phyloP scores from a whole-genome alignment of 2,329 filamentous ascomycete species.

The Geosmithia putterillii region DNA sequence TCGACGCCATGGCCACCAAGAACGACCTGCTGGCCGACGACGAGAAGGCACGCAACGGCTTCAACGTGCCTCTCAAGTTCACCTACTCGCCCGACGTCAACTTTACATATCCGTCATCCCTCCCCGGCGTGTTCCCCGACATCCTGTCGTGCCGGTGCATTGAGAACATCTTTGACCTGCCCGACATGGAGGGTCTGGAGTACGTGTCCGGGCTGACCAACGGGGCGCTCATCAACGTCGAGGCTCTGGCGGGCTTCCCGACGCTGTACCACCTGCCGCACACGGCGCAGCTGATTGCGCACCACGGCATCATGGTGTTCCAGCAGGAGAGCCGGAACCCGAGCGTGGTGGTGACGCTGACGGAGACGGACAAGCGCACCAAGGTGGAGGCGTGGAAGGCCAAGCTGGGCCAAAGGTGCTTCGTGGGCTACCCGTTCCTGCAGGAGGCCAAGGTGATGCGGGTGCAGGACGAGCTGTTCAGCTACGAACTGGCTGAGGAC shows the following conservation, averaged over 20 bases:
- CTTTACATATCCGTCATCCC: constrained; percentile 76
- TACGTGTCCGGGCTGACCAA: constrained; percentile 74
- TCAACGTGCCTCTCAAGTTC: constrained; percentile 88
- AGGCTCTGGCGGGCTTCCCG: constrained; percentile 88
- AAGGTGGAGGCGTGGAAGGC: constrained; percentile 60
- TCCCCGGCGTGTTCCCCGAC: constrained; percentile 84
- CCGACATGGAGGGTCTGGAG: constrained; percentile 80
- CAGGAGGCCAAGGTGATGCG: constrained; percentile 84
- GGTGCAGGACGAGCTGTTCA: constrained; percentile 88
- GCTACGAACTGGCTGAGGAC: constrained; percentile 61
- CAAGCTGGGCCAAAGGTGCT: constrained; percentile 75
- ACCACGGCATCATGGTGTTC: constrained; percentile 88
- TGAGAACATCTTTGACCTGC: constrained; percentile 92
- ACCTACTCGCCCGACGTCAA: constrained; percentile 68
- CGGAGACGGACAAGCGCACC: constrained; percentile 59
- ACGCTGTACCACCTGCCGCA: constrained; percentile 79
- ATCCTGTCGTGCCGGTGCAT: constrained; percentile 79
- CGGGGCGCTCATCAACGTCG: constrained; percentile 68
- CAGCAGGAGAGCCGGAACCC: constrained; percentile 93
- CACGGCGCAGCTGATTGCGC: constrained; percentile 55
- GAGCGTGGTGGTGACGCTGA: constrained; percentile 83
- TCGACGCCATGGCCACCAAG: constrained; percentile 76
- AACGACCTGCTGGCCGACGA: constrained; percentile 66
- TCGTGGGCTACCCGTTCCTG: constrained; percentile 89
- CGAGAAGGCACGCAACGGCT: constrained; percentile 75